Conservation (phyloP, 1,284 basidiomycete species). For the Pterula multifida region DNA sequence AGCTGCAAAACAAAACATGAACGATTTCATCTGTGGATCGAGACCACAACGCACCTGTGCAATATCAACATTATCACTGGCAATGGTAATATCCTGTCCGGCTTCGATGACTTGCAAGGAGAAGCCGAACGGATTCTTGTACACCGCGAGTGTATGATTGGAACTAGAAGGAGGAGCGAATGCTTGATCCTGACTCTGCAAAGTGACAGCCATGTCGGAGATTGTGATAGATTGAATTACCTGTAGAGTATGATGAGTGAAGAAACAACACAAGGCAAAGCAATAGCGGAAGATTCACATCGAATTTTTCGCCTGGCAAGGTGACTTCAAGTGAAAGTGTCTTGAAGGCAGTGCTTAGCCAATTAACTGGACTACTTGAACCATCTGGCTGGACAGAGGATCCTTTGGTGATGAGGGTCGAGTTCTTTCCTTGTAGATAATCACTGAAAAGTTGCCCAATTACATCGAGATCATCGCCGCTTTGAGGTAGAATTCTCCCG, state of each 20-base stretch:
- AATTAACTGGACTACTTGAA: constrained; percentile 36
- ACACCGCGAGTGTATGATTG: constrained; percentile 48
- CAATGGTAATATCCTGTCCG: constrained; percentile 42
- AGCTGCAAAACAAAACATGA: constrained; percentile 26
- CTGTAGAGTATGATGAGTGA: constrained; percentile 23
- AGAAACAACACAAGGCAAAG: neutral
- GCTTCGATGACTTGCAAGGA: constrained; percentile 53
- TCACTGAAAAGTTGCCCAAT: constrained; percentile 59
- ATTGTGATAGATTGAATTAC: constrained; percentile 60
- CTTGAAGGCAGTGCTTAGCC: constrained; percentile 64
- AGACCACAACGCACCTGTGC: constrained; percentile 31
- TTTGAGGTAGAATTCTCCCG: constrained; percentile 55
- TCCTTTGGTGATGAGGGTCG: constrained; percentile 49
- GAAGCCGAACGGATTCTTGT: constrained; percentile 73
- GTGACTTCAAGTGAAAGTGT: constrained; percentile 51
- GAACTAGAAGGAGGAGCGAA: constrained; percentile 53
- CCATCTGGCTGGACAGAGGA: constrained; percentile 51
- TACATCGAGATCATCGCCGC: constrained; percentile 35
- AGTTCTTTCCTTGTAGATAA: constrained; percentile 56
- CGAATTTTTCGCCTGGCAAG: constrained; percentile 52
- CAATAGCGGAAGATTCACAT: constrained; percentile 14
- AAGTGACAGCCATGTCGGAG: constrained; percentile 44
- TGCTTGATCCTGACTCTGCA: constrained; percentile 39
- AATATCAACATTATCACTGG: constrained; percentile 34
- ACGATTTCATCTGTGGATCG: neutral